Conservation (phyloP, 208 protist genomes). For the Naegleria lovaniensis region DNA sequence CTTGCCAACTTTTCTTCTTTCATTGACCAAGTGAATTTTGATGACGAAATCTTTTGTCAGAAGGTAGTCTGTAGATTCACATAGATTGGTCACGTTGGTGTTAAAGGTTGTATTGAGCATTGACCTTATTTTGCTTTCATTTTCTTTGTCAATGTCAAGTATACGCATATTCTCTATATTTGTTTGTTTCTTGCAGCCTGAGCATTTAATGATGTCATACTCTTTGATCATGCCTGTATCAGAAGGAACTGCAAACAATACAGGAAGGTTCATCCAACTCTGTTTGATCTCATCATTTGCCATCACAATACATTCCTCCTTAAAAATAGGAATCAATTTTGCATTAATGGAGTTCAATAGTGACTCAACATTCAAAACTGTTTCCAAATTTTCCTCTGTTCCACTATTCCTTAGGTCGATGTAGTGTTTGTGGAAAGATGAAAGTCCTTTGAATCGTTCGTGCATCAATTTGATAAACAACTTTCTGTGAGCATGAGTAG, state of each 20-base stretch:
- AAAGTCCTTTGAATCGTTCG: neutral
- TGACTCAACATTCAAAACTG: neutral
- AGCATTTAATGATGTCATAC: neutral
- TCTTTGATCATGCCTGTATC: neutral
- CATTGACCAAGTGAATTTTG: constrained; percentile 28
- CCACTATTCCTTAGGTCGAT: neutral
- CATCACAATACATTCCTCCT: neutral
- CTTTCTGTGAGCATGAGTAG: neutral
- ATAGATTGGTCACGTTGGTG: constrained; percentile 34
- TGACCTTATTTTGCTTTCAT: neutral
- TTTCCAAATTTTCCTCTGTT: neutral
- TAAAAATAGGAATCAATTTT: neutral
- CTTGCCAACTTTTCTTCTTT: constrained; percentile 12
- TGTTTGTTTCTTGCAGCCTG: too few species aligned
- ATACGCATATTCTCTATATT: too few species aligned
- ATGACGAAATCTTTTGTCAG: constrained; percentile 31
- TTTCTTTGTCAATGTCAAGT: neutral
- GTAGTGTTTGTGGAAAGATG: neutral
- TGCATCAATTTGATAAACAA: neutral
- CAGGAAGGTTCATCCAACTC: neutral
- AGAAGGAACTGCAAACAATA: neutral
- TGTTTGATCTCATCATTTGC: neutral
- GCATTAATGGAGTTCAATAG: neutral
- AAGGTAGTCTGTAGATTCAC: neutral
- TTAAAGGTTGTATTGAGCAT: neutral